Percentiles rank a stretch among this genome's conserved stretches.
phyloP scores from a whole-genome alignment of 805 yeast species.

The Lachancea mirantina region DNA sequence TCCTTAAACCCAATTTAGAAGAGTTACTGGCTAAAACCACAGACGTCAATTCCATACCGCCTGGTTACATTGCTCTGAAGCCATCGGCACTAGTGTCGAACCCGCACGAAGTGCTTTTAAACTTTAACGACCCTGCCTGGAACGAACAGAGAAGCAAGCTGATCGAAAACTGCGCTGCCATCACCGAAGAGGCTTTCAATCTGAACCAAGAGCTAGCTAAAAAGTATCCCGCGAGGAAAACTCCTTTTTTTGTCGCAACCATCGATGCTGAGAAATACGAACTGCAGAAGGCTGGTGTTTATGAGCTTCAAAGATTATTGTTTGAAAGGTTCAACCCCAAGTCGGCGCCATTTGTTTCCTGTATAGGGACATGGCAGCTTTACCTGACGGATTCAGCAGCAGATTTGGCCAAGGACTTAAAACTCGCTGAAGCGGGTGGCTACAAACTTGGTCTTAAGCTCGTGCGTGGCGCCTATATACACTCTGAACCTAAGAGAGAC shows the following conservation, averaged over 20 bases:
- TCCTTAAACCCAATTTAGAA: constrained; percentile 65
- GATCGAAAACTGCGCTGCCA: constrained; percentile 55
- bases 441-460: constrained; percentile 81
- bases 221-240: constrained; percentile 53
- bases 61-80: constrained; percentile 88
- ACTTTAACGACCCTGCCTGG: constrained; percentile 56
- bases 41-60: constrained; percentile 63
- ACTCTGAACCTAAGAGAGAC: constrained; percentile 69
- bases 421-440: constrained; percentile 49
- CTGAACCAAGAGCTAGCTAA: constrained; percentile 44
- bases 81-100: constrained; percentile 82
- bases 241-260: constrained; percentile 70
- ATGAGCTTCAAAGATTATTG: constrained; percentile 77
- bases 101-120: constrained; percentile 64
- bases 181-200: constrained; percentile 50
- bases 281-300: constrained; percentile 78
- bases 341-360: constrained; percentile 48
- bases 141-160: constrained; percentile 44
- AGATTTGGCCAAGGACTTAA: constrained; percentile 55
- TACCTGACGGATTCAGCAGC: constrained; percentile 67
- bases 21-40: constrained; percentile 41
- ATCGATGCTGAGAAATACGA: constrained; percentile 90
- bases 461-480: constrained; percentile 94
- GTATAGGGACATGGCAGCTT: constrained; percentile 91
- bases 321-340: constrained; percentile 63